Base-by-base conservation (phyloP, 768 basidiomycete species). In the Boletellus sp. region DNA sequence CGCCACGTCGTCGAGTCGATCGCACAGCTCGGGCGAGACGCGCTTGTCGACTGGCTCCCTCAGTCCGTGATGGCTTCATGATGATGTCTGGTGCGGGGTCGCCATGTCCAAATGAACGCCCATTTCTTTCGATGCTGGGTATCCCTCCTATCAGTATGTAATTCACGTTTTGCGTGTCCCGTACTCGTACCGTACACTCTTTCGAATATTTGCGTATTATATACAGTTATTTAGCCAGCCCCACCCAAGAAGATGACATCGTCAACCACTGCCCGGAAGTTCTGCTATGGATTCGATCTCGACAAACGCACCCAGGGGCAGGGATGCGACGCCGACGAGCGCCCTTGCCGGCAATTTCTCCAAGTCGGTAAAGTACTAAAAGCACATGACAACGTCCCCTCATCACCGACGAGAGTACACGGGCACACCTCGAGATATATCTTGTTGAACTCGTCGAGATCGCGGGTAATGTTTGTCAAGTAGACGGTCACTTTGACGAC, bases 211-310 rank as follows among this genome's bases (percentile, higher is more conserved):
- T 23, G 40, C 40, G 24, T 41, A 42, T 15, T 13, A 42, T 42
- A 12, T n/a, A 42, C 41, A 31, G 1, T 16, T 19, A 37, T 35
- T 24, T 24, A 36, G 17, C 23, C 35, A 28, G 40, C 17, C 28
- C 31, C 33, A 35, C 10, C 7, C 33, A 23, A 45, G 22, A 45
- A 24, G 16, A 45, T 26, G 8, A 32, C 22, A 10, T 13, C 44
- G 12, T 45, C 37, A 48, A 28, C 22, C 42, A 15, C 28, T 13
- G 3, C 19, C 22, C 24, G 51, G 40, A 38, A 57, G 22, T 23
- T 76, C 78, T 12, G 80, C 83, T 24, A 80, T 70, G 55, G 79
- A 83, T 53, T 84, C 83, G 31, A 84, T 76, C 71, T 85, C 83
- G 26, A 85, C 73, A 48, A 74, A 75, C 8, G 77, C 78, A 15